Evolutionary conservation across 2,329 filamentous ascomycete species (phyloP), one percentile per base, ranked within the genome.

Genomic region (Plenodomus lindquistii): DNA sequence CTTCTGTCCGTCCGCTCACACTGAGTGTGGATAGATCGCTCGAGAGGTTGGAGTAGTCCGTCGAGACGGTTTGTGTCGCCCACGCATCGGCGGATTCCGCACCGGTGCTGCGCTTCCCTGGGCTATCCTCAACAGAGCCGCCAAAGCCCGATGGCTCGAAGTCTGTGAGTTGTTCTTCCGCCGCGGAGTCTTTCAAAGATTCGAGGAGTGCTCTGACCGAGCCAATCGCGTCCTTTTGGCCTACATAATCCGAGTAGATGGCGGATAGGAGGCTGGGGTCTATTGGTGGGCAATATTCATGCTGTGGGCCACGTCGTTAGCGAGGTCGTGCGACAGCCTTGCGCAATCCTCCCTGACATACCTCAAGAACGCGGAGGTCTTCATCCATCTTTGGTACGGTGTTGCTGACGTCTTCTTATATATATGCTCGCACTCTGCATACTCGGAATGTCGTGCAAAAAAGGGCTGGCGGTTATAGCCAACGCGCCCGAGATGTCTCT

Each of bases 91-190:
- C 65, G 4, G 71, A 73, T 19, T 70, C 63, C 17, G 61, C 57
- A 44, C 67, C 66, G 24, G 57, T 58, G 37, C 47, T 52, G 22
- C 50, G 45, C 37, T 63, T 62, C 41, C 47, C 48, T 15, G 52
- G 54, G 37, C 52, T 61, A 4, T 56, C 50, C 18, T 55, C 50
- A 18, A 54, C 40, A 50, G 54, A 60, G 11, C 79, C 81, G 21
- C 85, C 82, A 20, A 86, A 83, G 2, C 88, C 90, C 24, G 88
- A 90, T 0, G 89, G 83, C 57, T 94, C 90, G 65, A 96, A 96
- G 0, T 85, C 85, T 9, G 83, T 85, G 15, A 85, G 81, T 63
- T 94, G 89, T 66, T 94, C 87, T 1, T 75, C 73, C 0, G 76
- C 68, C 0, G 88, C 90, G 48, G 81, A 76, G 22, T 82, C 75